Percentiles rank a stretch among this genome's conserved stretches.
These are phyloP conservation scores for Sclerotinia trifoliorum DNA, from an alignment of 2,329 filamentous ascomycete genomes.

Conservation along the genomic window DNA sequence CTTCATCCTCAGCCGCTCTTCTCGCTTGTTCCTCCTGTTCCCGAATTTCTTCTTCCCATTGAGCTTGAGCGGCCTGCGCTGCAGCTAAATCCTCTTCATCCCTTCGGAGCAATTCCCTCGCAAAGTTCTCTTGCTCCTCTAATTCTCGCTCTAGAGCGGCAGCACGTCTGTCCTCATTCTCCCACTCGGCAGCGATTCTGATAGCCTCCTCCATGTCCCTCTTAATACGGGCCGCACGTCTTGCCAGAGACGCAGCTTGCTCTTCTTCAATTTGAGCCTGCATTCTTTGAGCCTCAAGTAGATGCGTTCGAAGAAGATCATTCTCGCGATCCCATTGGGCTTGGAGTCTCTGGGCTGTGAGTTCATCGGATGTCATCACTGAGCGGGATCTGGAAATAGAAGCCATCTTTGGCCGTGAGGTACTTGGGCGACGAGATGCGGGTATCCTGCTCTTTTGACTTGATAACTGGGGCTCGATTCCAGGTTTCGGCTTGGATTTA, in stretches of 20 bases:
- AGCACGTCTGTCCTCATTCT: slow-evolving; percentile 14
- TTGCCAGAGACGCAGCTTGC: slow-evolving; percentile 5
- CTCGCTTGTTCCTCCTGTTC: slow-evolving; percentile 7
- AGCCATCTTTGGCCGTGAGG: not conserved
- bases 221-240: slow-evolving; percentile 5
- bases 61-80: slow-evolving; percentile 19
- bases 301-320: slow-evolving; percentile 15
- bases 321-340: slow-evolving; percentile 21
- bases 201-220: slow-evolving; percentile 17
- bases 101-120: slow-evolving; percentile 3
- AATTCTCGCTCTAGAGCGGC: slow-evolving; percentile 8
- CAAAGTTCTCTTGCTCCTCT: slow-evolving; percentile 16
- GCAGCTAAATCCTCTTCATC: slow-evolving; percentile 17
- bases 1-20: not conserved
- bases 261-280: slow-evolving; percentile 20
- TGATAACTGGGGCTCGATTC: slow-evolving; percentile 2
- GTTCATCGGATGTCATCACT: slow-evolving; percentile 4
- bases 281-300: slow-evolving; percentile 21
- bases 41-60: slow-evolving; percentile 16
- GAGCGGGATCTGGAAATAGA: slow-evolving; percentile 1
- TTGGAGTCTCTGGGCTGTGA: slow-evolving; percentile 18
- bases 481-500: slow-evolving; percentile 2
- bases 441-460: not conserved
- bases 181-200: slow-evolving; percentile 21
- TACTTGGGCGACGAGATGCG: not conserved